Conservation (phyloP, 2,329 filamentous ascomycete genomes). For the Paraphoma chrysanthemicola region DNA sequence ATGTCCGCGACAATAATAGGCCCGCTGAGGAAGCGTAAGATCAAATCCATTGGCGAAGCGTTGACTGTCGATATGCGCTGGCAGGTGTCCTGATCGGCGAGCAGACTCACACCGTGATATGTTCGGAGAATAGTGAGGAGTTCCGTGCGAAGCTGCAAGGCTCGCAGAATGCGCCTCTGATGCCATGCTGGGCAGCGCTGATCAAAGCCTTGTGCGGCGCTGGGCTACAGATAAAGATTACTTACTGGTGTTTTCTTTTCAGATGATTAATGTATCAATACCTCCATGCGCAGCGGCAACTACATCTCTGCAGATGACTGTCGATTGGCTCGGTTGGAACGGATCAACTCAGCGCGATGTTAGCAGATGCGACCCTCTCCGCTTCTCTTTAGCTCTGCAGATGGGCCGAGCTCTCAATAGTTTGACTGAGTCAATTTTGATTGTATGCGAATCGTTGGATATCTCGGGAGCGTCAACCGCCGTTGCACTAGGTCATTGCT, state of each 20-base stretch:
- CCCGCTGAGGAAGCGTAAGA: conserved; percentile 2
- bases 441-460: neutral
- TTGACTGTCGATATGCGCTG: conserved; percentile 10
- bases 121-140: conserved; percentile 31
- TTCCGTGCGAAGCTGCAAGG: conserved; percentile 21
- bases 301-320: neutral
- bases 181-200: conserved; percentile 7
- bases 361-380: neutral
- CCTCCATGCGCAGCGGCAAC: neutral
- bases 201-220: conserved; percentile 10
- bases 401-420: conserved; percentile 12
- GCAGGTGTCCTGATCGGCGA: conserved; percentile 17
- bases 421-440: neutral
- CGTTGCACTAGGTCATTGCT: conserved; percentile 8
- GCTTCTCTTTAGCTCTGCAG: conserved; percentile 12
- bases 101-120: conserved; percentile 12
- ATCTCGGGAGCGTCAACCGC: conserved; percentile 7
- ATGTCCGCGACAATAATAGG: neutral
- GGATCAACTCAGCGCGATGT: neutral
- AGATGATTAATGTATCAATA: conserved; percentile 25
- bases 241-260: conserved; percentile 10
- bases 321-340: conserved; percentile 13
- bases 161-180: conserved; percentile 2
- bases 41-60: conserved; percentile 3
- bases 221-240: conserved; percentile 1